A percentile compares a stretch with the other conserved stretches of the same genome.
These are phyloP conservation scores for Cyberlindnera meyerae DNA, from an alignment of 805 yeast genomes.

Conservation along the genomic window DNA sequence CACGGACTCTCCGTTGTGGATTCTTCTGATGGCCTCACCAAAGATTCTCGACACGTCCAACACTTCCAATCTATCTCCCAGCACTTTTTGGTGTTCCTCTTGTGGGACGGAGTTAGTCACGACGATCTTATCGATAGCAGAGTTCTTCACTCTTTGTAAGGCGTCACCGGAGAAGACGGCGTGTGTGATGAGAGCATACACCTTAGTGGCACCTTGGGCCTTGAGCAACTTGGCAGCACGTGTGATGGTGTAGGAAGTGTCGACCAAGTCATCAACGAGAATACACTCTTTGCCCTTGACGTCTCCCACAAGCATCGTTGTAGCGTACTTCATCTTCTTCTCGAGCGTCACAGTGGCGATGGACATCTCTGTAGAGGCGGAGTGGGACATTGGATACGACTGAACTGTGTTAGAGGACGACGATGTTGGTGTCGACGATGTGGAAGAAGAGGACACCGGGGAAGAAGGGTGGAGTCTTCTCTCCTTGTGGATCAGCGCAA, in stretches of 20 bases:
- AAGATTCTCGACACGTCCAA: slow-evolving; percentile 84
- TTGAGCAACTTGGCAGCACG: slow-evolving; percentile 89
- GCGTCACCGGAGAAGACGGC: slow-evolving; percentile 95
- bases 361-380: slow-evolving; percentile 6
- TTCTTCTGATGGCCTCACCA: slow-evolving; percentile 93
- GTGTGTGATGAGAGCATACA: slow-evolving; percentile 86
- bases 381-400: slow-evolving; percentile 8
- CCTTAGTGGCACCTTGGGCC: slow-evolving; percentile 86
- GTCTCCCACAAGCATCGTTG: slow-evolving; percentile 95
- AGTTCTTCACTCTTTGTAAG: slow-evolving; percentile 55
- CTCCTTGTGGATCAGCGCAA: slow-evolving; percentile 95
- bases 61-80: slow-evolving; percentile 67
- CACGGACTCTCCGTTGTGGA: slow-evolving; percentile 95
- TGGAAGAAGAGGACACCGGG: no score
- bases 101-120: slow-evolving; percentile 94
- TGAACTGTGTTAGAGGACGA: slow-evolving; percentile 4
- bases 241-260: slow-evolving; percentile 86
- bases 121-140: slow-evolving; percentile 76
- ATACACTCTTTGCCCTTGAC: slow-evolving; percentile 83
- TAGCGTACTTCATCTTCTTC: slow-evolving; percentile 45
- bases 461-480: slow-evolving; percentile 50
- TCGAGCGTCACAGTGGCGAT: slow-evolving; percentile 10
- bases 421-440: no score
- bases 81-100: slow-evolving; percentile 42
- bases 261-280: slow-evolving; percentile 90